Conservation (phyloP, 371 early-diverging fungal species). For the Syncephalastrum racemosum region DNA sequence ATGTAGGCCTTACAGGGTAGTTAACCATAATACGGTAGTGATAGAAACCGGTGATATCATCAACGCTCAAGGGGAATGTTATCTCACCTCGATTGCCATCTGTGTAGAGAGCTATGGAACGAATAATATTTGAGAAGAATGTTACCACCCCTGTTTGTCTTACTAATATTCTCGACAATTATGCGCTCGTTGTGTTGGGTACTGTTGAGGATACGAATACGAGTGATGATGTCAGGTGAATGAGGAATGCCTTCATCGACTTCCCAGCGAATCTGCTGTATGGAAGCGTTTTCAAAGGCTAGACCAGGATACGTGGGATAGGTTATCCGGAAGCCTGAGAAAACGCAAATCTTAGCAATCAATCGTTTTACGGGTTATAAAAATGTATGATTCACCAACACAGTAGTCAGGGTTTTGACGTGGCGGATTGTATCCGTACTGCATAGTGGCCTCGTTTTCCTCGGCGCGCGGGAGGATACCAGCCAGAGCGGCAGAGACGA, state of each 20-base stretch:
- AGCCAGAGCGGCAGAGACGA: not conserved
- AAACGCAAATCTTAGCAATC: not conserved
- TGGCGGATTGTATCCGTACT: constrained; percentile 48
- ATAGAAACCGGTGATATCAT: constrained; percentile 22
- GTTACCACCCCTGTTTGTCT: not conserved
- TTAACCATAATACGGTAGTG: constrained; percentile 39
- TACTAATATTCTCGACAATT: constrained; percentile 35
- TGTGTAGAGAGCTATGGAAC: constrained; percentile 22
- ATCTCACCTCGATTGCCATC: constrained; percentile 19
- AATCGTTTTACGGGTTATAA: too few species aligned
- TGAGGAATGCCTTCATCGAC: constrained; percentile 22
- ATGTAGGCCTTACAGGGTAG: constrained; percentile 18
- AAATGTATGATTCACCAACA: constrained; percentile 22
- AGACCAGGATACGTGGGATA: constrained; percentile 22
- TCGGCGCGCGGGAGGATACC: constrained; percentile 21
- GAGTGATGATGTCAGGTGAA: constrained; percentile 28
- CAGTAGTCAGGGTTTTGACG: constrained; percentile 51
- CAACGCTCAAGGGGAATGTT: constrained; percentile 20
- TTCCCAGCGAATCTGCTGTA: constrained; percentile 26
- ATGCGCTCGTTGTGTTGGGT: constrained; percentile 24
- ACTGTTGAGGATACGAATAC: constrained; percentile 31
- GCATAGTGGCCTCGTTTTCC: constrained; percentile 34
- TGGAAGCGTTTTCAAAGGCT: constrained; percentile 16
- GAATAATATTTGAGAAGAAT: not conserved
- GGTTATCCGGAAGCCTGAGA: constrained; percentile 28